Conservation (phyloP, 108 stramenopile genomes). For the Skeletonema marinoi region DNA sequence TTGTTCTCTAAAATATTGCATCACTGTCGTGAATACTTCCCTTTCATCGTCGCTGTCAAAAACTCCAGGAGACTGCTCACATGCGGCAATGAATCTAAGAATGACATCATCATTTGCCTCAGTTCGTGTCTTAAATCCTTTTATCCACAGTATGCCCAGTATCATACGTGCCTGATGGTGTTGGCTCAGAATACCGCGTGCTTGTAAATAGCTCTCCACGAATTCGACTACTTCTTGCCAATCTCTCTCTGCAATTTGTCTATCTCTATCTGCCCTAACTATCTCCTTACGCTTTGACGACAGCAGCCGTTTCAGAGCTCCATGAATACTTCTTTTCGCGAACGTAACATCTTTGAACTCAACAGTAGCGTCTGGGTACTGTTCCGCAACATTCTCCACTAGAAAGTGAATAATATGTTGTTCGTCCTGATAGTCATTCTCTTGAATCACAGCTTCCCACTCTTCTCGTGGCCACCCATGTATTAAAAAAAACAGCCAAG, state of each 20-base stretch:
- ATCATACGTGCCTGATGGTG: too few species aligned
- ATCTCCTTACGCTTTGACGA: not conserved
- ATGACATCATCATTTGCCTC: too few species aligned
- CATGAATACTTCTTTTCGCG: not conserved
- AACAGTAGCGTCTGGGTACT: conserved; percentile 4
- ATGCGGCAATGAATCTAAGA: too few species aligned
- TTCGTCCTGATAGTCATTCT: not conserved
- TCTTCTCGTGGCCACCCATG: conserved; percentile 4
- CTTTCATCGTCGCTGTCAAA: too few species aligned
- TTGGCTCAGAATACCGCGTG: too few species aligned
- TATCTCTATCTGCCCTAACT: not conserved
- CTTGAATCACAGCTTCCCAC: not conserved
- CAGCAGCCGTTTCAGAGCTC: conserved; percentile 2
- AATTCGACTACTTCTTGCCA: not conserved
- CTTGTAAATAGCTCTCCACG: too few species aligned
- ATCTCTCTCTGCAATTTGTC: not conserved
- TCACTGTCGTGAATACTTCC: too few species aligned
- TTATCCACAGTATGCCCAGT: not conserved
- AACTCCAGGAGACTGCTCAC: too few species aligned
- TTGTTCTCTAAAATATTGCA: too few species aligned
- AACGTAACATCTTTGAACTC: not conserved
- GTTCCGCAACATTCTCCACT: not conserved
- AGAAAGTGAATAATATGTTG: not conserved
- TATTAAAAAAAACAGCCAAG: not conserved
- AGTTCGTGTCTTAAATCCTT: too few species aligned